Evolutionary conservation across 176 grass and related monocot species (phyloP).

Genomic region (maize (Zea mays)): Zm-B73-REFERENCE-NAM-5.0 NC_050096.1:194964501-194965000

Average conservation of each 20-base stretch:
- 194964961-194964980: constrained; percentile 62
- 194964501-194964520: constrained; percentile 56
- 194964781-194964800: constrained; percentile 61
- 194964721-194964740: constrained; percentile 75
- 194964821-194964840: constrained; percentile 75
- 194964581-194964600: constrained; percentile 19
- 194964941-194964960: constrained; percentile 46
- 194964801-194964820: constrained; percentile 94
- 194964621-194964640: constrained; percentile 36
- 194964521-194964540: constrained; percentile 41
- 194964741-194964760: constrained; percentile 68
- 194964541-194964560: constrained; percentile 39
- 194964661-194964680: constrained; percentile 54
- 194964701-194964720: constrained; percentile 91
- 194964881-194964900: constrained; percentile 53
- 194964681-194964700: constrained; percentile 98
- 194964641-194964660: constrained; percentile 45
- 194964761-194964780: constrained; percentile 52
- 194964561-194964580: constrained; percentile 44
- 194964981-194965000: constrained; percentile 50
- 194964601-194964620: constrained; percentile 19
- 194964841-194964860: constrained; percentile 62
- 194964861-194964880: constrained; percentile 64
- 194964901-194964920: constrained; percentile 60
- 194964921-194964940: constrained; percentile 43